A percentile compares a stretch with the other conserved stretches of the same genome.
Evolutionary conservation across 306 rosid species (phyloP).

Genomic region (Quercus rubra): DNA sequence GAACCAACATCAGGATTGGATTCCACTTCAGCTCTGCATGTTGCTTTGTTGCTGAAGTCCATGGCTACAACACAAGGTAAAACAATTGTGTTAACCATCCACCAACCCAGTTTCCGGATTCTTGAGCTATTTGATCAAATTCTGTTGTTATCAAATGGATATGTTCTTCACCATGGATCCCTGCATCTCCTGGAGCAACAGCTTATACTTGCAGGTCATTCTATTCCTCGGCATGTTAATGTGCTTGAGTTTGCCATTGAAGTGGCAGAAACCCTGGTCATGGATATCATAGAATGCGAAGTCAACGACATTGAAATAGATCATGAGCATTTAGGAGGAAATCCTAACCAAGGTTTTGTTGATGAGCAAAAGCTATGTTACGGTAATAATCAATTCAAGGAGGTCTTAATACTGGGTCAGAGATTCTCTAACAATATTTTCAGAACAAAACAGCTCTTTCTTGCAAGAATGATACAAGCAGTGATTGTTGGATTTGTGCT

Average conservation of each 20-base stretch:
- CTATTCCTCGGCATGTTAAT: conserved; percentile 42
- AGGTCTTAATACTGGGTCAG: conserved; percentile 28
- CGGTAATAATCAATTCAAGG: conserved; percentile 22
- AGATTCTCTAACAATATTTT: conserved; percentile 38
- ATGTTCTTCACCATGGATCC: conserved; percentile 41
- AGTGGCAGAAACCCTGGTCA: conserved; percentile 23
- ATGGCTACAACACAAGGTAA: conserved; percentile 39
- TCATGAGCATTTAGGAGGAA: neutral
- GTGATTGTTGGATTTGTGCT: conserved; percentile 56
- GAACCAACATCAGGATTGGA: conserved; percentile 53
- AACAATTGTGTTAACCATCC: conserved; percentile 45
- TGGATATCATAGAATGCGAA: conserved; percentile 18
- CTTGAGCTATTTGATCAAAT: conserved; percentile 43
- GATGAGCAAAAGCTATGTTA: conserved; percentile 18
- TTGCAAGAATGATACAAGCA: conserved; percentile 61
- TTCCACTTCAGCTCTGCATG: conserved; percentile 41
- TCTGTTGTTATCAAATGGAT: conserved; percentile 31
- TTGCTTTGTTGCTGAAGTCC: conserved; percentile 38
- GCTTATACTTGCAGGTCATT: conserved; percentile 24
- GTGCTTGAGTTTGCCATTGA: conserved; percentile 46
- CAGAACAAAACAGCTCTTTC: conserved; percentile 49
- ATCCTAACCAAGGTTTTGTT: neutral
- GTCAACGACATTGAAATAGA: neutral
- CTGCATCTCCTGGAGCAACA: conserved; percentile 26
- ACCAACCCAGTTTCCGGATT: conserved; percentile 43